A percentile compares a stretch with the other conserved stretches of the same genome.
phyloP scores from a whole-genome alignment of 78 protist species.

The Isochrysis galbana region DNA sequence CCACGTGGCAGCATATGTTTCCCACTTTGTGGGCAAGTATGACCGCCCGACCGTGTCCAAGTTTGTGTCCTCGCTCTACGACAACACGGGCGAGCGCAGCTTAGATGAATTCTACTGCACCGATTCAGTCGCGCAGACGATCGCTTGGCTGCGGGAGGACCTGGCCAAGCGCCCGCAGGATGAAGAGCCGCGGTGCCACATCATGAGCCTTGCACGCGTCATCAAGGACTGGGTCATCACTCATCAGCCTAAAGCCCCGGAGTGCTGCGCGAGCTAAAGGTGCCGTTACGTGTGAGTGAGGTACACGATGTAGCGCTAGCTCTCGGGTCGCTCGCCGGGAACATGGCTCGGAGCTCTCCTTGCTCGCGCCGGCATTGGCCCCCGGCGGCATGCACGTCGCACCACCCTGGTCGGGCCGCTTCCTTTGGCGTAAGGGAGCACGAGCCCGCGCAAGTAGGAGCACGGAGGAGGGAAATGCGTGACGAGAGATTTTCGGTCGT shows the following conservation, averaged over 20 bases:
- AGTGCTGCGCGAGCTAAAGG: not conserved
- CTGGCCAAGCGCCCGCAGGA: not conserved
- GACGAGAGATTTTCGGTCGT: too few relatives aligned
- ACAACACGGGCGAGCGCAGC: not conserved
- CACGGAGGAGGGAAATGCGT: too few relatives aligned
- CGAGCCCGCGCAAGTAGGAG: too few relatives aligned
- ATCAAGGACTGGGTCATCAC: not conserved
- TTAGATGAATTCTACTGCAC: not conserved
- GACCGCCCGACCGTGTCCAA: not conserved
- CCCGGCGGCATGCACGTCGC: too few relatives aligned
- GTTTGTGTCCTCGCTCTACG: not conserved
- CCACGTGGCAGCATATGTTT: not conserved
- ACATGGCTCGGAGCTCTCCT: too few relatives aligned
- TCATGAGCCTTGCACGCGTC: not conserved
- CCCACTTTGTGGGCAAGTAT: conserved; percentile 11
- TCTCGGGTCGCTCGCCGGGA: not conserved
- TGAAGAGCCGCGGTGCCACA: not conserved
- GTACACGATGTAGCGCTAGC: not conserved
- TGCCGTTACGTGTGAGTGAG: not conserved
- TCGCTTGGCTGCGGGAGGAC: not conserved
- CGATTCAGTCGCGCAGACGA: not conserved
- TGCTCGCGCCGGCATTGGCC: not conserved
- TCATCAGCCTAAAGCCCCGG: not conserved
- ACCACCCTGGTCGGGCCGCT: too few relatives aligned
- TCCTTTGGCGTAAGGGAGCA: too few relatives aligned